A percentile compares a stretch with the other conserved stretches of the same genome.
phyloP scores from a whole-genome alignment of 257 asterid species.

The Petrea volubilis region DNA sequence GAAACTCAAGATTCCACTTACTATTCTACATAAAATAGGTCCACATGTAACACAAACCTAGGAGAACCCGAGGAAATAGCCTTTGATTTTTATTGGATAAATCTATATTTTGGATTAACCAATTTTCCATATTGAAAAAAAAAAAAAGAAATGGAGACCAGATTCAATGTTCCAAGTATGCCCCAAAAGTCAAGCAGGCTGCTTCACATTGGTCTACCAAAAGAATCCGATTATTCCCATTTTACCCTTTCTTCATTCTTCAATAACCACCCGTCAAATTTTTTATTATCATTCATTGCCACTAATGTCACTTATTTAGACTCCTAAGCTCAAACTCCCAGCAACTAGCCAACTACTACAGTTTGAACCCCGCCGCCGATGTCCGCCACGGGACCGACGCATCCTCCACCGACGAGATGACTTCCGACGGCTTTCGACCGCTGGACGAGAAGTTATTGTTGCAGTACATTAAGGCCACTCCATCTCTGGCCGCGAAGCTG shows the following conservation, averaged over 20 bases:
- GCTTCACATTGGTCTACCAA: too few species aligned
- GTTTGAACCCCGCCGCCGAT: background rate
- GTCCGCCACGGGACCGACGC: background rate
- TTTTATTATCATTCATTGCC: too few species aligned
- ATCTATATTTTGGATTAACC: too few species aligned
- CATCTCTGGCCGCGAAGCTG: slow-evolving; percentile 63
- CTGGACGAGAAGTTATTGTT: slow-evolving; percentile 69
- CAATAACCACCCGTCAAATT: too few species aligned
- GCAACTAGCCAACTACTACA: background rate
- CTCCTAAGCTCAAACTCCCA: background rate
- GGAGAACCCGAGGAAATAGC: too few species aligned
- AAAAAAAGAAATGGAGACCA: slow-evolving; percentile 22
- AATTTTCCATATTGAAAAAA: too few species aligned
- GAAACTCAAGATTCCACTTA: too few species aligned
- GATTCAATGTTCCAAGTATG: slow-evolving; percentile 17
- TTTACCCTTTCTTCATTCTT: slow-evolving; percentile 5
- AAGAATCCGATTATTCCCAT: slow-evolving; percentile 5
- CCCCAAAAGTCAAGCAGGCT: too few species aligned
- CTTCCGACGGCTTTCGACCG: slow-evolving; percentile 62
- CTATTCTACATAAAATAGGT: too few species aligned
- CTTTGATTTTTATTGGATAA: too few species aligned
- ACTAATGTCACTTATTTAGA: too few species aligned
- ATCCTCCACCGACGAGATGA: slow-evolving; percentile 37
- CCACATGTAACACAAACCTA: too few species aligned
- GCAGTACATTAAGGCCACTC: slow-evolving; percentile 78